phyloP scores from a whole-genome alignment of 441 rosid species.

The Rhodomyrtus psidioides region DNA sequence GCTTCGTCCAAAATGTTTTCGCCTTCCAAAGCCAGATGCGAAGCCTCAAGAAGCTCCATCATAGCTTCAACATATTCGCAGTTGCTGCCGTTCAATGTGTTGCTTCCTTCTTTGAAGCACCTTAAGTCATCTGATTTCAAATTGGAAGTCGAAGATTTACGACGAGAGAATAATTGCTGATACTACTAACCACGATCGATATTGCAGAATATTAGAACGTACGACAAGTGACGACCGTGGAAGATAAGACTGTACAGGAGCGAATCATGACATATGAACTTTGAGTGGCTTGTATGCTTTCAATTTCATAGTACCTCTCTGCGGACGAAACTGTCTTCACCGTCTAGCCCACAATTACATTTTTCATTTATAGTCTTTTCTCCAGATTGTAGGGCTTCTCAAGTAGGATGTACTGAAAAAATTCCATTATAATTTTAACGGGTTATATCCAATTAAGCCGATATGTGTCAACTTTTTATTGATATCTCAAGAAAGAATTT shows the following conservation, averaged over 20 bases:
- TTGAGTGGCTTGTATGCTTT: neutral
- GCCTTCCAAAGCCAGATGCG: constrained; percentile 23
- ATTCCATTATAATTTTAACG: neutral
- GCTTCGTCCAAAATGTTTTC: constrained; percentile 8
- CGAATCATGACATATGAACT: too few relatives aligned
- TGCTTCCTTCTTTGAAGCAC: constrained; percentile 17
- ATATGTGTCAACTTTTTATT: constrained; percentile 9
- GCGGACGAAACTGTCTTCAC: too few relatives aligned
- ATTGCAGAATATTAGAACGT: neutral
- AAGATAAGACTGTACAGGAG: neutral
- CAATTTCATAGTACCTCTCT: too few relatives aligned
- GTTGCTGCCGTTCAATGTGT: neutral
- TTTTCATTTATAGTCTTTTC: too few relatives aligned
- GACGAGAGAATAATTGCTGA: neutral
- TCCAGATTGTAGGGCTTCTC: neutral
- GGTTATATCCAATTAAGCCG: neutral
- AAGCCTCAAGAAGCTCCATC: constrained; percentile 36
- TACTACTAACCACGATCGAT: neutral
- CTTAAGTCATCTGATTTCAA: constrained; percentile 20
- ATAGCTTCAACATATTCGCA: constrained; percentile 13
- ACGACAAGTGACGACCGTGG: neutral
- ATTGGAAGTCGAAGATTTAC: neutral
- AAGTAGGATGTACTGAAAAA: too few relatives aligned
- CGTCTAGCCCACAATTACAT: too few relatives aligned
- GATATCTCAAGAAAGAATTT: neutral